phyloP scores from a whole-genome alignment of 2,329 filamentous ascomycete genomes.

The Coniosporium tulheliwenetii region DNA sequence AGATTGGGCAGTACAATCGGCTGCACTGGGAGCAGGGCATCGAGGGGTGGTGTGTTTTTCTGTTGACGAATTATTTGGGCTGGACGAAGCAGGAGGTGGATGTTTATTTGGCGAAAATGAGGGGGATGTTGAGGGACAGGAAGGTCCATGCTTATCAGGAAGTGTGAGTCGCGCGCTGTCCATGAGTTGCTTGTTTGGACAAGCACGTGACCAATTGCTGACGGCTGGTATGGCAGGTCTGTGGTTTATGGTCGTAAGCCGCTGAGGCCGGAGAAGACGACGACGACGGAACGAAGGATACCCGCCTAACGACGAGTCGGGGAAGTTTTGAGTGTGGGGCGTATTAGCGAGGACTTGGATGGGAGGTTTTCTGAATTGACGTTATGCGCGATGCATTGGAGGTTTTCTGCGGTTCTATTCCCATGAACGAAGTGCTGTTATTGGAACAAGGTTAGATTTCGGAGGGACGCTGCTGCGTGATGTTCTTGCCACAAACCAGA shows the following conservation, averaged over 20 bases:
- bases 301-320: too few species aligned
- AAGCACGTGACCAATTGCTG: not conserved
- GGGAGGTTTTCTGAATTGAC: too few species aligned
- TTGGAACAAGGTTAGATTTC: too few species aligned
- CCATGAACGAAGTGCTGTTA: too few species aligned
- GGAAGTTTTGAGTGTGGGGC: too few species aligned
- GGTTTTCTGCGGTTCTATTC: too few species aligned
- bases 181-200: not conserved
- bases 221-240: not conserved
- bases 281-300: too few species aligned
- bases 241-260: not conserved
- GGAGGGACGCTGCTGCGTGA: too few species aligned
- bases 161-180: constrained; percentile 11
- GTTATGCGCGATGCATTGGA: too few species aligned
- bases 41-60: not conserved
- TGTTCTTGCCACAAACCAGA: too few species aligned
- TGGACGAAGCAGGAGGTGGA: constrained; percentile 19
- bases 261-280: not conserved
- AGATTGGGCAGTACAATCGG: constrained; percentile 16
- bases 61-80: not conserved
- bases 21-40: not conserved
- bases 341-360: too few species aligned
- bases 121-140: constrained; percentile 16
- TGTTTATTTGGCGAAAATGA: constrained; percentile 17
- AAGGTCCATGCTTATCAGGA: constrained; percentile 22